A percentile compares a stretch with the other conserved stretches of the same genome.
Conservation (phyloP, 257 asterid species). For the Nicotiana undulata region DNA sequence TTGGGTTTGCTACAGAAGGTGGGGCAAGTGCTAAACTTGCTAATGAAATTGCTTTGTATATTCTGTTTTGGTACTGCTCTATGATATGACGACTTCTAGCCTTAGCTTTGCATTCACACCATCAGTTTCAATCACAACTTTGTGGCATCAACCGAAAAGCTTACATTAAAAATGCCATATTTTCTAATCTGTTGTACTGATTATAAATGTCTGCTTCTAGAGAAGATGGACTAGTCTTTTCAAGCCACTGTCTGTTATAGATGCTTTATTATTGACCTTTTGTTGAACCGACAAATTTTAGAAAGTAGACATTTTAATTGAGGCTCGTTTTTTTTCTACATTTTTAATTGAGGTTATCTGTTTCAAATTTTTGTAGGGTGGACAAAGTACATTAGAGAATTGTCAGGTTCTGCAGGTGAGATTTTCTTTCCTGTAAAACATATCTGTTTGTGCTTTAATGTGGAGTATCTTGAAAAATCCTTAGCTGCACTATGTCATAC, state of each 20-base stretch:
- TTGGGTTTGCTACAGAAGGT: not conserved
- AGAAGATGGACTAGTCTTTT: not conserved
- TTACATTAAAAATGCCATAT: not conserved
- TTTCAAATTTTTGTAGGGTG: constrained; percentile 56
- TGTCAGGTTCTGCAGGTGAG: constrained; percentile 94
- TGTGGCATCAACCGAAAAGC: too few relatives aligned
- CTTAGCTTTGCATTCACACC: not conserved
- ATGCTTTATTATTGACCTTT: not conserved
- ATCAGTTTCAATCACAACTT: not conserved
- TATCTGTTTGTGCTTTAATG: not conserved
- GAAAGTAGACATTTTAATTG: not conserved
- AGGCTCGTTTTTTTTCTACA: not conserved
- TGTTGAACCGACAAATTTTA: not conserved
- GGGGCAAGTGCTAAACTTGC: not conserved
- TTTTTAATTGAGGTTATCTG: not conserved
- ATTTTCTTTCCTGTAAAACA: not conserved
- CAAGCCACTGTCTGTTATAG: not conserved
- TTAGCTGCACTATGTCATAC: not conserved
- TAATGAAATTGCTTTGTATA: not conserved
- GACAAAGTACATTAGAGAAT: constrained; percentile 86
- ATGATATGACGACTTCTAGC: not conserved
- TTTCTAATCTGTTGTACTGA: not conserved
- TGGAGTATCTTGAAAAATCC: not conserved
- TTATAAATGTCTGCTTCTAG: not conserved
- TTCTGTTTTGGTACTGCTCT: not conserved